A percentile compares a stretch with the other conserved stretches of the same genome.
Conservation (phyloP, 495 filamentous ascomycete genomes). For the Penicillium cinerascens region DNA sequence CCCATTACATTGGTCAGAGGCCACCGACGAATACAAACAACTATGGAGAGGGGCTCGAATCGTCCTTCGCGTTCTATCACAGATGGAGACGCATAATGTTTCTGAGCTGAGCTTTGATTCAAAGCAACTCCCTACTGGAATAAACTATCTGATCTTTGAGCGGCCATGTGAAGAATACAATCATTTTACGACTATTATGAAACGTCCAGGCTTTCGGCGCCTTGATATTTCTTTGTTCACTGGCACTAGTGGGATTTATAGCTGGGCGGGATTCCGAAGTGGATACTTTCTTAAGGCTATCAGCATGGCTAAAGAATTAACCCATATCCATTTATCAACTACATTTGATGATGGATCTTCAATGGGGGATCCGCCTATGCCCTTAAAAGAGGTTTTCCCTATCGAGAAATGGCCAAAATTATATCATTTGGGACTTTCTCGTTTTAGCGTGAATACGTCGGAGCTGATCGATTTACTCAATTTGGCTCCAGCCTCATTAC, state of each 20-base stretch:
- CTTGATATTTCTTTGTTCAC: slow-evolving; percentile 13
- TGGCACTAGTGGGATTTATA: slow-evolving; percentile 4
- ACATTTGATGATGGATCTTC: slow-evolving; percentile 3
- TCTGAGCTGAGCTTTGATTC: slow-evolving; percentile 19
- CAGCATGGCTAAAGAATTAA: slow-evolving; percentile 11
- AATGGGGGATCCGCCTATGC: slow-evolving; percentile 5
- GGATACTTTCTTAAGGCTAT: slow-evolving; percentile 11
- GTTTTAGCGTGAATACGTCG: slow-evolving; percentile 4
- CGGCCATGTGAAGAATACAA: slow-evolving; percentile 19
- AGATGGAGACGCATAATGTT: slow-evolving; percentile 6
- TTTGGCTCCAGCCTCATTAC: slow-evolving; percentile 5
- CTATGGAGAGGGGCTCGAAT: slow-evolving; percentile 19
- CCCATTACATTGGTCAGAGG: slow-evolving; percentile 7
- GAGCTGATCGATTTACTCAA: slow-evolving; percentile 5
- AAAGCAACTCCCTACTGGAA: slow-evolving; percentile 15
- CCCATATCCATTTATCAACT: slow-evolving; percentile 9
- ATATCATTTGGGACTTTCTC: slow-evolving; percentile 1
- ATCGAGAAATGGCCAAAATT: slow-evolving; percentile 14
- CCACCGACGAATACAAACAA: slow-evolving; percentile 11
- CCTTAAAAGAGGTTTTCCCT: slow-evolving; percentile 12
- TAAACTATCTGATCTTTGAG: slow-evolving; percentile 10
- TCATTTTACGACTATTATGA: slow-evolving; percentile 11
- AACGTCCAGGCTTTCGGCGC: slow-evolving; percentile 15
- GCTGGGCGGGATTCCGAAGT: slow-evolving; percentile 10
- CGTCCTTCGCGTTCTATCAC: slow-evolving; percentile 14